phyloP scores from a whole-genome alignment of 805 yeast species.

The Candida oleophila region DNA sequence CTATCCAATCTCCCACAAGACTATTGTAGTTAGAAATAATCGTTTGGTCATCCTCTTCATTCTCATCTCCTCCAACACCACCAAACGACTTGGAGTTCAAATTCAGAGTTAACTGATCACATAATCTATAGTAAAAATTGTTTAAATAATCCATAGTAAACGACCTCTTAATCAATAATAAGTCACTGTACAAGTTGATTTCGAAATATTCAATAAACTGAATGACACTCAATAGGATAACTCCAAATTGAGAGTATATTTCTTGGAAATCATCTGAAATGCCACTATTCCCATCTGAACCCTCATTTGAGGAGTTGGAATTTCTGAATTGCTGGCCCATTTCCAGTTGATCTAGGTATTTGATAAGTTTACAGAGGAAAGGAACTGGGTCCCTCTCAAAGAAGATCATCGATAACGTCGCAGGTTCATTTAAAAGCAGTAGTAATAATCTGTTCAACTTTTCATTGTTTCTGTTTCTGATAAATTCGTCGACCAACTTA shows the following conservation, averaged over 20 bases:
- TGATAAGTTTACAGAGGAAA: conserved; percentile 45
- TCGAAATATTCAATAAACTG: conserved; percentile 24
- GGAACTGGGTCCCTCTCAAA: conserved; percentile 44
- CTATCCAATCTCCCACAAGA: conserved; percentile 63
- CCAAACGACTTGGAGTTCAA: conserved; percentile 6
- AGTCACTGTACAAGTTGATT: conserved; percentile 17
- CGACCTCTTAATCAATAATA: conserved; percentile 25
- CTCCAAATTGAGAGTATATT: conserved; percentile 65
- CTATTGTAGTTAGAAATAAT: conserved; percentile 32
- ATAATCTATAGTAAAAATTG: conserved; percentile 29
- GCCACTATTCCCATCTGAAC: conserved; percentile 13
- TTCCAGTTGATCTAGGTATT: conserved; percentile 44
- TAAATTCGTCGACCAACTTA: conserved; percentile 21
- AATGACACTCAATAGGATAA: conserved; percentile 43
- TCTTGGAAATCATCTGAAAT: conserved; percentile 58
- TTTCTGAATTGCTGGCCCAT: not conserved
- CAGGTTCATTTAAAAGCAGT: conserved; percentile 45
- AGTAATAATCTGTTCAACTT: conserved; percentile 47
- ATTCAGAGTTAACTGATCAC: conserved; percentile 27
- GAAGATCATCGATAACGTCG: conserved; percentile 36
- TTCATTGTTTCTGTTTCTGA: conserved; percentile 27
- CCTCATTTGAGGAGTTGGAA: not conserved
- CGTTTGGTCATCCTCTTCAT: conserved; percentile 26
- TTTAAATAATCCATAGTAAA: conserved; percentile 33
- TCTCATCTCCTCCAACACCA: conserved; percentile 2